A percentile compares a stretch with the other conserved stretches of the same genome.
Conservation (phyloP, 1,139 yeast genomes). For the Wickerhamomyces sp. region DNA sequence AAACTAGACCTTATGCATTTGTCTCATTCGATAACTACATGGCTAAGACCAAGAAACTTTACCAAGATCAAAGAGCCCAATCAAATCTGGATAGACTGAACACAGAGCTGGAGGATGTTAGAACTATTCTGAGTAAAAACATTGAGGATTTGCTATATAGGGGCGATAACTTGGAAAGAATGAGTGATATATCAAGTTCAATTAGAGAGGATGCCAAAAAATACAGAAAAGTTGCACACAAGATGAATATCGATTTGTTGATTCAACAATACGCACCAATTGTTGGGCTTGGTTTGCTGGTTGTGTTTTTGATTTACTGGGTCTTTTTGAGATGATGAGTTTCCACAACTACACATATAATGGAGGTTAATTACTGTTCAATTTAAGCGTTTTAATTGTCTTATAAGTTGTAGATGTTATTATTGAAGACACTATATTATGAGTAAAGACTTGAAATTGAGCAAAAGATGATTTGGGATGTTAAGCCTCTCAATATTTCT, state of each 20-base stretch:
- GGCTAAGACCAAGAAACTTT: slow-evolving; percentile 80
- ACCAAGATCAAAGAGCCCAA: slow-evolving; percentile 89
- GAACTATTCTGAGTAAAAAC: slow-evolving; percentile 91
- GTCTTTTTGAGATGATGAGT: slow-evolving; percentile 44
- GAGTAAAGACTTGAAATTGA: no score
- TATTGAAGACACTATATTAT: no score
- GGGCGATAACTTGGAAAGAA: slow-evolving; percentile 89
- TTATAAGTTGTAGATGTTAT: no score
- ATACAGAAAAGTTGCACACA: slow-evolving; percentile 84
- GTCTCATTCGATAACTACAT: slow-evolving; percentile 80
- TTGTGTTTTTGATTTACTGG: slow-evolving; percentile 83
- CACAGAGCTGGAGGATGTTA: slow-evolving; percentile 87
- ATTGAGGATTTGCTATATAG: slow-evolving; percentile 91
- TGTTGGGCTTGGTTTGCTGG: slow-evolving; percentile 62
- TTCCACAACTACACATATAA: slow-evolving; percentile 2
- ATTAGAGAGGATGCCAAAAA: slow-evolving; percentile 81
- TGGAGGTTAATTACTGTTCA: background rate
- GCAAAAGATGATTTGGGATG: no score
- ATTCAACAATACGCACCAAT: slow-evolving; percentile 87
- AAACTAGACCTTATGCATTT: slow-evolving; percentile 83
- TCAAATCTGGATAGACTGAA: slow-evolving; percentile 81
- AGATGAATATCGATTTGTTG: slow-evolving; percentile 85
- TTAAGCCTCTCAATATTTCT: no score
- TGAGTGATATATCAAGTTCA: slow-evolving; percentile 83
- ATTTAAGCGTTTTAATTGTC: background rate